Base-by-base conservation (phyloP, 768 basidiomycete genomes). In the Phanerochaete sordida region DNA sequence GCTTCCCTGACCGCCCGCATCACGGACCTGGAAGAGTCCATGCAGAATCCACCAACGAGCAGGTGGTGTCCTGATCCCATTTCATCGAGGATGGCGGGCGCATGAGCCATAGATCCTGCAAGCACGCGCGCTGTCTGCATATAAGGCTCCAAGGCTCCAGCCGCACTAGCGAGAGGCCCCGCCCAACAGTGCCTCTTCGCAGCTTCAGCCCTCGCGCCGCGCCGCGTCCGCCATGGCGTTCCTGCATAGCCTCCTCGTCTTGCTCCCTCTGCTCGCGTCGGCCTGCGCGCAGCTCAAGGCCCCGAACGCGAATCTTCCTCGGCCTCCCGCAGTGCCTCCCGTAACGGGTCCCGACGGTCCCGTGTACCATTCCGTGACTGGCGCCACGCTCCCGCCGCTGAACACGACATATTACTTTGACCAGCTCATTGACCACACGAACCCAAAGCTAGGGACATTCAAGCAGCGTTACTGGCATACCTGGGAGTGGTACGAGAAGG, bases 401-500 rank as follows among this genome's bases (percentile, higher is more conserved):
- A 64, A 65, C 62, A 67, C 65, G 23, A 68, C 76, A 1, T 88
- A 82, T 68, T 69, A 65, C 51, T 87, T 88, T 65, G 79, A 87
- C 63, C 75, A 76, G 59, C 68, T 75, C 33, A 69, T 86, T 57
- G 79, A 82, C 63, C 81, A 82, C 69, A 76, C 68, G 44, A 70
- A 81, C 57, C 82, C 85, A 3, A 74, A 77, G 28, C 71, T 81
- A 19, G 88, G 88, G 9, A 90, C 86, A 13, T 90, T 90, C 72
- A 76, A 82, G 66, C 88, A 90, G 69, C 79, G 88, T 45, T 90
- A 81, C 70, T 90, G 86, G 86, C 78, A 83, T 64, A 83, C 82
- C 13, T 87, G 77, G 69, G 84, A 88, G 67, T 86, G 78, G 65
- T 88, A 88, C 62, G 75, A 85, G 67, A 45, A 64, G 12, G 70